Evolutionary conservation across 805 yeast species (phyloP).

Genomic region (Wickerhamomyces chambardii): DNA sequence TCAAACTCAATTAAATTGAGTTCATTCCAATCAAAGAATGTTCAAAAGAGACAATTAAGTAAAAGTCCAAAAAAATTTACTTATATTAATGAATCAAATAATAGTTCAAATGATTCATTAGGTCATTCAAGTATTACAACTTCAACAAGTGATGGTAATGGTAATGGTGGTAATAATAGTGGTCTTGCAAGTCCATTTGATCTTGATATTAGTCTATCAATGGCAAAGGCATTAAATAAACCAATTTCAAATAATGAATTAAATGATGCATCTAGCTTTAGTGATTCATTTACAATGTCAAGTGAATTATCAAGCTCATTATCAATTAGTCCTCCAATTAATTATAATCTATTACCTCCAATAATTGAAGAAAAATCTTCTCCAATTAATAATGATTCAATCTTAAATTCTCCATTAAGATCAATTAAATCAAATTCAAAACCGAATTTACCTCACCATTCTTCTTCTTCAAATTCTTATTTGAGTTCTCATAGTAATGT

Average conservation of each 20-base stretch:
- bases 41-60: constrained; percentile 7
- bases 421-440: no score
- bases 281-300: constrained; percentile 16
- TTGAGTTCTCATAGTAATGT: no score
- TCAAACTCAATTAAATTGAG: not conserved
- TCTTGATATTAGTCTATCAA: constrained; percentile 23
- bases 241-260: constrained; percentile 1
- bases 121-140: constrained; percentile 1
- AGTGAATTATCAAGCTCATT: constrained; percentile 15
- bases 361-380: constrained; percentile 11
- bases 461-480: no score
- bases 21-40: not conserved
- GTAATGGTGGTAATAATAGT: no score
- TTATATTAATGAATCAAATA: constrained; percentile 1
- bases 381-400: not conserved
- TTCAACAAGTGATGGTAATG: constrained; percentile 2
- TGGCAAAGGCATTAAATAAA: constrained; percentile 21
- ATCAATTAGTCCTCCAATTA: constrained; percentile 14
- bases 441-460: no score
- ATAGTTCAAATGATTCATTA: constrained; percentile 7
- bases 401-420: not conserved
- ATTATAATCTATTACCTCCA: constrained; percentile 9
- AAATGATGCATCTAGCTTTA: constrained; percentile 11
- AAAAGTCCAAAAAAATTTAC: constrained; percentile 11
- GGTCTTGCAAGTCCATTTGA: constrained; percentile 12